Evolutionary conservation across 225 moss, liverwort and hornwort species (phyloP).

Genomic region (Physcomitrium patens): DNA sequence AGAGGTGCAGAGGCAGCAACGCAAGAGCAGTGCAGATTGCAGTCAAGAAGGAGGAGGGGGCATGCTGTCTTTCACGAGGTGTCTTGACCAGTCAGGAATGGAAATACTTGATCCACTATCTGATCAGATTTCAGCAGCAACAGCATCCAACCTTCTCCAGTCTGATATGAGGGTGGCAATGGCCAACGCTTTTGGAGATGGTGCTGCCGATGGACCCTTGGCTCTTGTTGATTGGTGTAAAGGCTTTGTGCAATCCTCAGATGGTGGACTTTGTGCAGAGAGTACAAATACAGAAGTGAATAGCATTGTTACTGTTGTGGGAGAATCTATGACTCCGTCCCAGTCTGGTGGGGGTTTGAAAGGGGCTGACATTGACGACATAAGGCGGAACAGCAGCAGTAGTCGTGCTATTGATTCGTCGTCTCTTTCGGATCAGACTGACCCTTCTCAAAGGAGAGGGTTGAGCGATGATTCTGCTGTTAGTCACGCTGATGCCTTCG

Average conservation of each 20-base stretch:
- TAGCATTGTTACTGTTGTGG: conserved; percentile 78
- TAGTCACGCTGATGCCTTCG: conserved; percentile 60
- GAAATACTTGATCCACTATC: conserved; percentile 87
- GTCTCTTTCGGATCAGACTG: conserved; percentile 81
- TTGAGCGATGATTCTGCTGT: conserved; percentile 66
- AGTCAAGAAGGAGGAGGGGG: conserved; percentile 71
- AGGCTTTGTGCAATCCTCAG: conserved; percentile 56
- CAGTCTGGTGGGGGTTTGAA: conserved; percentile 69
- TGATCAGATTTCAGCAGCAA: conserved; percentile 91
- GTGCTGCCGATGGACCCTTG: conserved; percentile 81
- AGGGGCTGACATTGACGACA: conserved; percentile 53
- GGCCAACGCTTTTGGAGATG: conserved; percentile 80
- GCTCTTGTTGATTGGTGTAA: conserved; percentile 89
- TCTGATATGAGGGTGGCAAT: conserved; percentile 90
- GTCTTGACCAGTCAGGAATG: conserved; percentile 82
- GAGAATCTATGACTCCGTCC: conserved; percentile 64
- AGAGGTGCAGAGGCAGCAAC: conserved; percentile 67
- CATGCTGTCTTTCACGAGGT: conserved; percentile 73
- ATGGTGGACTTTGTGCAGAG: conserved; percentile 59
- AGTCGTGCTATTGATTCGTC: conserved; percentile 74
- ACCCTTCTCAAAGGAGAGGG: conserved; percentile 72
- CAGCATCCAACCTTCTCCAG: conserved; percentile 84
- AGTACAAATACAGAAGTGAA: conserved; percentile 73
- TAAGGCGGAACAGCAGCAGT: conserved; percentile 63
- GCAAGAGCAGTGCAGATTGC: conserved; percentile 60